Evolutionary conservation across 2,329 filamentous ascomycete genomes (phyloP).

Genomic region (Ramularia collo-cygni): DNA sequence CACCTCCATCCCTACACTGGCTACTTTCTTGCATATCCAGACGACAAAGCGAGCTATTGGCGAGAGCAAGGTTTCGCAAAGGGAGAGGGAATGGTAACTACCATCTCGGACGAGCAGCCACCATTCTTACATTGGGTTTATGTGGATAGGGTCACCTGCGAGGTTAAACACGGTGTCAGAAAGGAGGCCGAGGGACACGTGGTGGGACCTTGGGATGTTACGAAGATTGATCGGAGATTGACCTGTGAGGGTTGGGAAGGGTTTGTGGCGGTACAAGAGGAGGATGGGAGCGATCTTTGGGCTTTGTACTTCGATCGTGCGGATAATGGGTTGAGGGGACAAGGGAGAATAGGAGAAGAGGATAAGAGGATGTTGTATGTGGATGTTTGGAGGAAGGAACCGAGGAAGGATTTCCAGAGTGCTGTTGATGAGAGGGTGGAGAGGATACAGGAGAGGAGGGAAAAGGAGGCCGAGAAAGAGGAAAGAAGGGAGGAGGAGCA

Average conservation of each 20-base stretch:
- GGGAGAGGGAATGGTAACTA: slow-evolving; percentile 40
- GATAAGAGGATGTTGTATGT: slow-evolving; percentile 27
- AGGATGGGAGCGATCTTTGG: slow-evolving; percentile 36
- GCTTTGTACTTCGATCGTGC: slow-evolving; percentile 45
- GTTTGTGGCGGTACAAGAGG: slow-evolving; percentile 50
- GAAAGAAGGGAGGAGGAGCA: slow-evolving; percentile 10
- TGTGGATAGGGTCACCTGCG: slow-evolving; percentile 52
- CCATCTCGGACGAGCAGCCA: slow-evolving; percentile 42
- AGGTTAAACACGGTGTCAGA: slow-evolving; percentile 51
- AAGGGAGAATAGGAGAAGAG: slow-evolving; percentile 19
- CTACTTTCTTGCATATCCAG: slow-evolving; percentile 44
- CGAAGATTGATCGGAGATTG: slow-evolving; percentile 53
- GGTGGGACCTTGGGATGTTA: slow-evolving; percentile 79
- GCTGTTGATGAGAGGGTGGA: slow-evolving; percentile 25
- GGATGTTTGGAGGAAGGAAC: slow-evolving; percentile 27
- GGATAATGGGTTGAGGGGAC: slow-evolving; percentile 37
- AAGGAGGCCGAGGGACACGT: slow-evolving; percentile 61
- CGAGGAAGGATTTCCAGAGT: slow-evolving; percentile 17
- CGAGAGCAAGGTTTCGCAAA: slow-evolving; percentile 29
- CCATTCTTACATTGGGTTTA: slow-evolving; percentile 64
- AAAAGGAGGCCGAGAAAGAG: no score
- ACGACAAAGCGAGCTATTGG: slow-evolving; percentile 30
- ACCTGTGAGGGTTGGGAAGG: slow-evolving; percentile 51
- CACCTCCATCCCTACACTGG: slow-evolving; percentile 40
- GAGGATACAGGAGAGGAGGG: slow-evolving; percentile 9